Conservation (phyloP, 257 asterid species). For the Osmanthus fragrans region DNA sequence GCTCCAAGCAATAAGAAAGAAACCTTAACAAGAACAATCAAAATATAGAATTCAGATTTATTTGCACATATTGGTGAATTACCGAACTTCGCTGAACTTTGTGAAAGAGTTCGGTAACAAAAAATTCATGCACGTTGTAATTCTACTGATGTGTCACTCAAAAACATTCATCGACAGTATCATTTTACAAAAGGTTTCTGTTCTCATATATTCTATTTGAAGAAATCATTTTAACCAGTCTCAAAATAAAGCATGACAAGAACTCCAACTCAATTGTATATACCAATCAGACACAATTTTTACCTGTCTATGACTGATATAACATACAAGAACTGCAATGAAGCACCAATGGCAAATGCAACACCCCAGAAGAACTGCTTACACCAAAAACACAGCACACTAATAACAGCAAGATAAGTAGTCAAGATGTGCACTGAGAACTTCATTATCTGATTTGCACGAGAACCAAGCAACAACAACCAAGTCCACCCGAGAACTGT, state of each 20-base stretch:
- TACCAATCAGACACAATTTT: conserved; percentile 9
- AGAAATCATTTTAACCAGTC: not conserved
- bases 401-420: conserved; percentile 91
- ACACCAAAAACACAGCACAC: conserved; percentile 88
- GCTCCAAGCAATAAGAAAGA: not conserved
- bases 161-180: not conserved
- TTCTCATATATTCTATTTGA: not conserved
- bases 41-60: not conserved
- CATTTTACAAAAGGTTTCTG: not conserved
- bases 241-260: not conserved
- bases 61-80: not conserved
- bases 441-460: conserved; percentile 79
- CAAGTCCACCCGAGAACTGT: conserved; percentile 81
- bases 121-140: not conserved
- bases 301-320: conserved; percentile 94
- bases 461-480: conserved; percentile 82
- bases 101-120: not conserved
- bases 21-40: not conserved
- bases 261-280: not conserved
- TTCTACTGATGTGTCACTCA: not conserved
- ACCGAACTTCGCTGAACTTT: not conserved
- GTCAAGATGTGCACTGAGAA: conserved; percentile 85
- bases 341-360: conserved; percentile 85
- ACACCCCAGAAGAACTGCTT: conserved; percentile 90
- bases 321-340: conserved; percentile 86